phyloP scores from a whole-genome alignment of 1,284 basidiomycete species.

The Austroboletus novae-zelandiae region DNA sequence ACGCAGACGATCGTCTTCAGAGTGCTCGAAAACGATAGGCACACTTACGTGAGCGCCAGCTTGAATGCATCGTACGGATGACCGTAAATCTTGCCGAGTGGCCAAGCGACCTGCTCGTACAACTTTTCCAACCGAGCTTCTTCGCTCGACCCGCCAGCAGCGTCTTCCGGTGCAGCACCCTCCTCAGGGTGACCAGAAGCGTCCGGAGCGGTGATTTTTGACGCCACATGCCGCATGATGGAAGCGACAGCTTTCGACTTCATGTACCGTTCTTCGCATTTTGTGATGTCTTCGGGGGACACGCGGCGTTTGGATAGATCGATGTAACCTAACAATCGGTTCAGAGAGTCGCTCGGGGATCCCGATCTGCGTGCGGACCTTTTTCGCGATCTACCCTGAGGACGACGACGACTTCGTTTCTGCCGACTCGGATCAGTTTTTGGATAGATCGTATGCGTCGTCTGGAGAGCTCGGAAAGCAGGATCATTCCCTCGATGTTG shows the following conservation, averaged over 20 bases:
- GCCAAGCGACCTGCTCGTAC: constrained; percentile 94
- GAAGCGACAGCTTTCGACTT: constrained; percentile 95
- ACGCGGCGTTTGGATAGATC: constrained; percentile 99
- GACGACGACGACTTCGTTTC: constrained; percentile 99
- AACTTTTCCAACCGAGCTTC: constrained; percentile 78
- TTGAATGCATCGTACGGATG: constrained; percentile 99
- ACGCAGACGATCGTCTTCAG: constrained; percentile 4
- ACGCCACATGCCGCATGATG: constrained; percentile 92
- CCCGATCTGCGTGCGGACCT: constrained; percentile 46
- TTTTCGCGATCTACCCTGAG: constrained; percentile 99
- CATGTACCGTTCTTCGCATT: constrained; percentile 98
- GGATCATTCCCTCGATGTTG: constrained; percentile 99
- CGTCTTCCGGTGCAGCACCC: constrained; percentile 30
- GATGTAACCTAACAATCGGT: constrained; percentile 79
- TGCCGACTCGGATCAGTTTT: constrained; percentile 95
- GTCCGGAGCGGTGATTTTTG: constrained; percentile 66
- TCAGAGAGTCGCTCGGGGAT: neutral
- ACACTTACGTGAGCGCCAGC: constrained; percentile 82
- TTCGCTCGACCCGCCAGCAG: constrained; percentile 50
- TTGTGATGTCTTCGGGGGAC: constrained; percentile 97
- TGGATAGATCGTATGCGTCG: constrained; percentile 98
- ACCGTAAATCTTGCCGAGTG: constrained; percentile 88
- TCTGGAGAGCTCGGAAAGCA: constrained; percentile 94
- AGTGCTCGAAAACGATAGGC: neutral
- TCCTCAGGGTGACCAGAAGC: constrained; percentile 19